Conservation (phyloP, 495 filamentous ascomycete genomes). For the Trichocladium uniseriatum region DNA sequence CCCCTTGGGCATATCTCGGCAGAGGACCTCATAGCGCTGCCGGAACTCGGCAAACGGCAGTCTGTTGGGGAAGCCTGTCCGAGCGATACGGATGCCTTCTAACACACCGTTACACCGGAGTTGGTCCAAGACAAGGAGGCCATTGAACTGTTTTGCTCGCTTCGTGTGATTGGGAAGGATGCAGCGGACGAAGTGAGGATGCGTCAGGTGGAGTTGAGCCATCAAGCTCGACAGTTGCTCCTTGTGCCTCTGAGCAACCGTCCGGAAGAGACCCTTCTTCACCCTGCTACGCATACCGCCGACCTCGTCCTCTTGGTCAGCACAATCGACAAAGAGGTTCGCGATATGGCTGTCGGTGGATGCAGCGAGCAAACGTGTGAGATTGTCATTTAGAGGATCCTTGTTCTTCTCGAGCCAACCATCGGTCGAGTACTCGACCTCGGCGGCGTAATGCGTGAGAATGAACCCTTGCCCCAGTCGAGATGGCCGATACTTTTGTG, state of each 20-base stretch:
- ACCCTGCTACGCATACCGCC: slow-evolving; percentile 68
- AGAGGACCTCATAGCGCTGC: slow-evolving; percentile 95
- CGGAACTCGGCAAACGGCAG: slow-evolving; percentile 89
- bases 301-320: slow-evolving; percentile 56
- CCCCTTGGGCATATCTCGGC: slow-evolving; percentile 76
- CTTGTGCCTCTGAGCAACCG: slow-evolving; percentile 94
- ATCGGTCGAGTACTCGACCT: slow-evolving; percentile 92
- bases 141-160: slow-evolving; percentile 83
- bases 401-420: slow-evolving; percentile 99
- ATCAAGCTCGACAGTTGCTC: slow-evolving; percentile 92
- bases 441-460: slow-evolving; percentile 96
- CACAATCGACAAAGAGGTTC: slow-evolving; percentile 78
- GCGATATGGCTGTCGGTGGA: slow-evolving; percentile 79
- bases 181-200: slow-evolving; percentile 96
- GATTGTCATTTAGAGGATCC: slow-evolving; percentile 93
- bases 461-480: slow-evolving; percentile 88
- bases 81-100: slow-evolving; percentile 93
- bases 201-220: slow-evolving; percentile 89
- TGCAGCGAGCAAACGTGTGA: slow-evolving; percentile 75
- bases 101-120: slow-evolving; percentile 96
- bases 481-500: slow-evolving; percentile 81
- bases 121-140: slow-evolving; percentile 86
- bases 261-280: slow-evolving; percentile 96
- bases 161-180: slow-evolving; percentile 99
- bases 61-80: slow-evolving; percentile 96